Base-by-base conservation (phyloP, 2,329 filamentous ascomycete genomes). In the Talaromyces sp. region DNA sequence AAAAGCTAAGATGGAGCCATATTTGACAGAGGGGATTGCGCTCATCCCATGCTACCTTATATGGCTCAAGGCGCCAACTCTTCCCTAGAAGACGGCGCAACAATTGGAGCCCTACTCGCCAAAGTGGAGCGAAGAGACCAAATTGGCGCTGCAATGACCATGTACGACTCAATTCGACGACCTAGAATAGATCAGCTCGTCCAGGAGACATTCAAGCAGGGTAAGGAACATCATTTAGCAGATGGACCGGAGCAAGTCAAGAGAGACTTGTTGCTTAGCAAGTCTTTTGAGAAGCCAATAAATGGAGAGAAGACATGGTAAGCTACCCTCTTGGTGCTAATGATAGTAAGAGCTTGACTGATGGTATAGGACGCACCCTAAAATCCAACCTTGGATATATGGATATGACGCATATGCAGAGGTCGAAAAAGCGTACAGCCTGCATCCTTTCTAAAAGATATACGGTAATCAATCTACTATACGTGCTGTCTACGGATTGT, bases 61-160 rank as follows among this genome's bases (percentile, higher is more conserved):
- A 78, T 87, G 31, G 88, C 86, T 0, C 89, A 88, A 73, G 88
- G 89, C 0, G 89, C 88, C n/a, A 90, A 90, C 71, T 87, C 84
- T 0, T 85, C 86, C 0, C 79, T 91, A 1, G 89, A 91, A 71
- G 89, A 91, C 62, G 88, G 87, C 0, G 87, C 88, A 0, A 87
- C 89, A 0, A 75, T 91, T 0, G 89, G 88, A 9, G 31, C 19
- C 54, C 15, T 58, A 17, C 17, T 58, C 13, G n/a, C 31, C 27
- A 19, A 58, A 7, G 35, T 58, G 6, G 13, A 13, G 9, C 11
- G 13, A 15, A 41, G 6, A n/a, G 17, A 19, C 11, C 19, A 58
- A 19, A 19, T 58, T 6, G 6, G 19, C 19, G 35, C 19, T 10
- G 19, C 19, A 7, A 22, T 41, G 31, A 17, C 54, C 6, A 35